phyloP scores from a whole-genome alignment of 768 basidiomycete species.

The Tricholoma bakamatsutake region DNA sequence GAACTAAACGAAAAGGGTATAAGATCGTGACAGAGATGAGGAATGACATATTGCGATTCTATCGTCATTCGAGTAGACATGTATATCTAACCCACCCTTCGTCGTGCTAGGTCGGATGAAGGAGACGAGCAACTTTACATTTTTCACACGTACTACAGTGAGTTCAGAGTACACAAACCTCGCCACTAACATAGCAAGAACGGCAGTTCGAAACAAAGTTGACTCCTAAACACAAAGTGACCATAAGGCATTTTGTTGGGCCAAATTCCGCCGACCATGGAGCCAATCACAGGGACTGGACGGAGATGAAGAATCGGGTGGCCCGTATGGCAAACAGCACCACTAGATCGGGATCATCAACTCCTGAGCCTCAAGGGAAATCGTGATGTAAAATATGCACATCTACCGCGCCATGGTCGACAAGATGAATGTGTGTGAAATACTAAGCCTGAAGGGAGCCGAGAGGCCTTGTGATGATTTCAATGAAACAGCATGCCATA shows the following conservation, averaged over 20 bases:
- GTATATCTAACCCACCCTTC: neutral
- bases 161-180: neutral
- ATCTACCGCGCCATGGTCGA: neutral
- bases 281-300: neutral
- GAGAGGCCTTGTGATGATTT: neutral
- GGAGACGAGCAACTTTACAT: too few relatives aligned
- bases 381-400: neutral
- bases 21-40: neutral
- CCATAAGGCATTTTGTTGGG: neutral
- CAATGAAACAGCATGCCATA: neutral
- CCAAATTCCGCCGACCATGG: neutral
- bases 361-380: neutral
- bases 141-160: neutral
- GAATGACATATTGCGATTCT: neutral
- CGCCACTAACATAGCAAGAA: neutral
- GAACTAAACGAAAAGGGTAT: neutral
- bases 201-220: neutral
- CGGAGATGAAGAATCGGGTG: neutral
- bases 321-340: neutral
- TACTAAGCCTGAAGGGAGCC: neutral
- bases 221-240: neutral
- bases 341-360: neutral
- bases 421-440: neutral
- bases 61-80: neutral
- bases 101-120: neutral